Base-by-base conservation (phyloP, 768 basidiomycete species). In the Daedaleopsis nitida region DNA sequence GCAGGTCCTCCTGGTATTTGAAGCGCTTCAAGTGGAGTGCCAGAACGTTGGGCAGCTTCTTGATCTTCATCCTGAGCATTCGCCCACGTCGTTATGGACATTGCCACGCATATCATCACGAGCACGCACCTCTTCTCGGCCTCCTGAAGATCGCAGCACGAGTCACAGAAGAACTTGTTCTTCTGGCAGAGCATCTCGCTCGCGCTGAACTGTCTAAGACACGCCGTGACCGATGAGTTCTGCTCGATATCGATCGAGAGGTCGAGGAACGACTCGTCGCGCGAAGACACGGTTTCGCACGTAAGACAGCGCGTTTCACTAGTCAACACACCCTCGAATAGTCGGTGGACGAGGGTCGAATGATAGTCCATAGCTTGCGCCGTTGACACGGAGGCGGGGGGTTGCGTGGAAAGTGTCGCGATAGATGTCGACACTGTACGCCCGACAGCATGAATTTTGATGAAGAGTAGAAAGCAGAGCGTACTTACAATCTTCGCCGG, bases 191-290 rank as follows among this genome's bases (percentile, higher is more conserved):
- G 84, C 96, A 98, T 99, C 76, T 99, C 97, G 70, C 91, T 93
- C 43, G 95, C 96, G 70, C 94, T 96, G 73, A 99, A 99, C 71
- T 96, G 94, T 49, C 94, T 85, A 38, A 99, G 84, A 73, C 97
- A 99, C 8, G 96, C 91, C 1, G 96, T 96, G 55, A 99, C 88
- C 64, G 94, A 96, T 3, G 95, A 92, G 75, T 98, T 97, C 74
- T 97, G 94, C 73, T 98, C 96, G 67, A 99, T 98, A 73, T 99
- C 97, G 75, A 99, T 94, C 5, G 96, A 98, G n/a, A 99, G 82
- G 76, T 99, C 97, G 57, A 99, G 83, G 77, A 99, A 99, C 11
- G 89, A 86, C 74, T 99, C 97, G 70, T 98, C 96, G 19, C 97
- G 88, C 11, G 94, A 91, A 5, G 75, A 69, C 69, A 96, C 96